Percentiles rank a stretch among this genome's conserved stretches.
phyloP scores from a whole-genome alignment of 306 rosid species.

The Ochetophila trinervis region DNA sequence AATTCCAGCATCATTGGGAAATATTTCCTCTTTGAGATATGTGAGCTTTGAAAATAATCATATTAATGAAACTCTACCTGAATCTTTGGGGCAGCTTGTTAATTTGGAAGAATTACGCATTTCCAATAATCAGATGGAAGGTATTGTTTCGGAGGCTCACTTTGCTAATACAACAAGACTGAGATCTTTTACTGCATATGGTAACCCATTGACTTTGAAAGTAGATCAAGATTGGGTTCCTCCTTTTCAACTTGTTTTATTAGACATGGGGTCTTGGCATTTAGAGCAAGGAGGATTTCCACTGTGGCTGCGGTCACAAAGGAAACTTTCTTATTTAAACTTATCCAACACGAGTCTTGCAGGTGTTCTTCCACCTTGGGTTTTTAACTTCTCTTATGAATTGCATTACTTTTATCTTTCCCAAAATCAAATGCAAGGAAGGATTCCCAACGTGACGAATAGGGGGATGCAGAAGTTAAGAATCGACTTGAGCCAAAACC shows the following conservation, averaged over 20 bases:
- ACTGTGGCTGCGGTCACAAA: constrained; percentile 9
- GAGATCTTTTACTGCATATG: fast-evolving
- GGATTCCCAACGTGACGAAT: too few species aligned
- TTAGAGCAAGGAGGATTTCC: constrained; percentile 23
- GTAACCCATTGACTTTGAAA: constrained; percentile 8
- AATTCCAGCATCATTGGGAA: neutral
- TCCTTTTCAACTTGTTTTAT: neutral
- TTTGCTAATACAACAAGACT: constrained; percentile 12
- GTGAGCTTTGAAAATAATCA: neutral
- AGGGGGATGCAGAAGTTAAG: too few species aligned
- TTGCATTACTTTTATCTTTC: too few species aligned
- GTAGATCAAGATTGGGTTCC: constrained; percentile 20
- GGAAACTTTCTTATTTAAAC: neutral
- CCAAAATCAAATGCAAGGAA: too few species aligned
- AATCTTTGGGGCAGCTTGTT: neutral
- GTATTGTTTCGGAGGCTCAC: constrained; percentile 25
- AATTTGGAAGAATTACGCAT: neutral
- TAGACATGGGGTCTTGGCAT: neutral
- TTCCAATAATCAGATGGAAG: constrained; percentile 20
- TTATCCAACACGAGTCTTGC: neutral
- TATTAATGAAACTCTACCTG: neutral
- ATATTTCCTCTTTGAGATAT: neutral
- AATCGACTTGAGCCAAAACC: constrained; percentile 26
- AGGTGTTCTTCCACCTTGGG: constrained; percentile 7
- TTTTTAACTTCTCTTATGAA: neutral